These are phyloP conservation scores for Epichloe baconii DNA, from an alignment of 2,329 filamentous ascomycete species.

Conservation along the genomic window DNA sequence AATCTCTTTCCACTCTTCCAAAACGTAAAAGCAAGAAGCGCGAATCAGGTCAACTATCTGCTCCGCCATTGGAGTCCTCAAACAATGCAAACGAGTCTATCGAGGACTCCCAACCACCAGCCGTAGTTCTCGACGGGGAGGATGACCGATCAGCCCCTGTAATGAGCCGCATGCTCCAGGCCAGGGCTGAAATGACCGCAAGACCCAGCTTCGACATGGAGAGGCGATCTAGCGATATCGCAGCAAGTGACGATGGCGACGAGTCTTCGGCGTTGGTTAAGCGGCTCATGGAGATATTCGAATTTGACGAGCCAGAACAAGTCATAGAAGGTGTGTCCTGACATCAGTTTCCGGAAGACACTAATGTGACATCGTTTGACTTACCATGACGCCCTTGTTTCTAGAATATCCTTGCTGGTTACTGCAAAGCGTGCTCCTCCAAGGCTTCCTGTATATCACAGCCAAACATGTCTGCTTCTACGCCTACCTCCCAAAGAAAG, in stretches of 20 bases:
- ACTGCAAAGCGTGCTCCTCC: conserved; percentile 77
- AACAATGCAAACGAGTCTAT: conserved; percentile 16
- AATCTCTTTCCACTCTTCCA: conserved; percentile 49
- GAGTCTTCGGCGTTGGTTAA: conserved; percentile 50
- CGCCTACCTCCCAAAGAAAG: conserved; percentile 89
- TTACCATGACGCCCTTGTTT: not conserved
- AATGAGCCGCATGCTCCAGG: conserved; percentile 67
- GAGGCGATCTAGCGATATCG: conserved; percentile 27
- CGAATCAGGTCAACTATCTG: conserved; percentile 28
- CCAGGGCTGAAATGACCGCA: conserved; percentile 48
- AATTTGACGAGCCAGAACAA: conserved; percentile 68
- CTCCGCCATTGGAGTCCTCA: conserved; percentile 21
- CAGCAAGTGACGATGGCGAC: conserved; percentile 19
- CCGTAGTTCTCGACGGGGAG: conserved; percentile 11
- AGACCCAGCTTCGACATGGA: conserved; percentile 46
- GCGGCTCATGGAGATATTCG: conserved; percentile 71
- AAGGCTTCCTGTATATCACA: conserved; percentile 95
- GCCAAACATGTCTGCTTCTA: conserved; percentile 92
- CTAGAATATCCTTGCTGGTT: conserved; percentile 88
- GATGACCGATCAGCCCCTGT: conserved; percentile 50
- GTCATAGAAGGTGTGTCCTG: conserved; percentile 60
- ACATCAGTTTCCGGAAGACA: not conserved
- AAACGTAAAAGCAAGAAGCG: conserved; percentile 28
- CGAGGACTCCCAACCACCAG: conserved; percentile 11
- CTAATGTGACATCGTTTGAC: conserved; percentile 4